Percentiles rank a stretch among this genome's conserved stretches.
These are phyloP conservation scores for Debaryomyces prosopidis DNA, from an alignment of 805 yeast genomes.

Conservation along the genomic window DNA sequence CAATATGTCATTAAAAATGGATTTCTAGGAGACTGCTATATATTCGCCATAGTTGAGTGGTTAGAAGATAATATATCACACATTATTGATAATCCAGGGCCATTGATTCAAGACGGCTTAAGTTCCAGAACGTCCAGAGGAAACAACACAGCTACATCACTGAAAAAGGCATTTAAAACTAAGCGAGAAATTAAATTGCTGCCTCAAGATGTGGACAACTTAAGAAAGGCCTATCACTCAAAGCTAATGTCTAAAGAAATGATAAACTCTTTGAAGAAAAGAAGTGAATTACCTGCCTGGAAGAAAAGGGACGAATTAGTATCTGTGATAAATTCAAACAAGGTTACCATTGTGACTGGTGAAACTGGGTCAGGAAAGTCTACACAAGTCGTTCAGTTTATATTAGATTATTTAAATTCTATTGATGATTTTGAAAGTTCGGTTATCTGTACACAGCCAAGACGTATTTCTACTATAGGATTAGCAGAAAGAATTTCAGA, in stretches of 20 bases:
- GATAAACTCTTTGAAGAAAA: conserved; percentile 33
- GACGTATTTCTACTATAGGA: conserved; percentile 94
- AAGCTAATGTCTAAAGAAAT: conserved; percentile 35
- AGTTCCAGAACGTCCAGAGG: neutral
- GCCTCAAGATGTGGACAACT: conserved; percentile 8
- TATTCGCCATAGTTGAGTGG: conserved; percentile 76
- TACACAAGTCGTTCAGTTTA: conserved; percentile 89
- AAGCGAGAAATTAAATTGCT: neutral
- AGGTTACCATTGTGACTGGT: conserved; percentile 82
- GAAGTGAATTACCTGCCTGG: conserved; percentile 85
- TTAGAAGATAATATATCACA: conserved; percentile 58
- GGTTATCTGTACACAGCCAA: conserved; percentile 90
- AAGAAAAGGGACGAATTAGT: conserved; percentile 57
- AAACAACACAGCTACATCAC: conserved; percentile 4
- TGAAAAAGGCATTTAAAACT: conserved; percentile 12
- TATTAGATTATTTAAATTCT: conserved; percentile 64
- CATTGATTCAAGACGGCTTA: conserved; percentile 34
- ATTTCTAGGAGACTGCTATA: conserved; percentile 67
- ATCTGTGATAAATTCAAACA: conserved; percentile 53
- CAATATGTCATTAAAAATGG: conserved; percentile 42
- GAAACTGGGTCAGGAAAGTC: conserved; percentile 98
- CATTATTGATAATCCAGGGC: conserved; percentile 75
- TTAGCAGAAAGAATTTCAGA: conserved; percentile 89
- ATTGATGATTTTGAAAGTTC: conserved; percentile 52
- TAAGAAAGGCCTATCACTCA: conserved; percentile 15